Conservation (phyloP, 139 green algal species). For the Chlorella ohadii region DNA sequence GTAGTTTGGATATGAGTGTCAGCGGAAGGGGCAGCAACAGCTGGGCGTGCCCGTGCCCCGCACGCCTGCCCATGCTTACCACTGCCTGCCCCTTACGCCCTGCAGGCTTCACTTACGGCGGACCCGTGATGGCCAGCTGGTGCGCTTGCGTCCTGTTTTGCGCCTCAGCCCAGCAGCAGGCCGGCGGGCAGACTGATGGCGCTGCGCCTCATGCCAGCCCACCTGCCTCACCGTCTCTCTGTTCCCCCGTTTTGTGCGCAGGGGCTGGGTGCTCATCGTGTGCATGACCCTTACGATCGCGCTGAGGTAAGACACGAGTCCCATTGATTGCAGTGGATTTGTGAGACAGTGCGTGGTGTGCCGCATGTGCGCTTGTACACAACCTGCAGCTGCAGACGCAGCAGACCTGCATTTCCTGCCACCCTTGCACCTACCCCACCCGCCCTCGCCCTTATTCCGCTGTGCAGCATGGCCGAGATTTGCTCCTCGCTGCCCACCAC, state of each 20-base stretch:
- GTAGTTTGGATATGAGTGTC: no score
- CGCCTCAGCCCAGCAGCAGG: no score
- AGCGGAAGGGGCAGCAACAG: not conserved
- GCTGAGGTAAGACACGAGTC: conserved; percentile 14
- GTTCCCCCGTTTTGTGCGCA: no score
- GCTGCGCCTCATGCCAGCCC: no score
- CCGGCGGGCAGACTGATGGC: no score
- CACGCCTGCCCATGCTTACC: no score
- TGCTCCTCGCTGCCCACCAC: conserved; percentile 50
- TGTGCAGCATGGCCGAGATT: conserved; percentile 40
- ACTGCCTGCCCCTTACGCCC: not conserved
- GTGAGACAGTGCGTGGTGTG: no score
- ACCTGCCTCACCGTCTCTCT: no score
- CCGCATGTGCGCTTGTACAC: no score
- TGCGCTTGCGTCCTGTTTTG: not conserved
- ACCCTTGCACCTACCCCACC: not conserved
- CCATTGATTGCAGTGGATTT: no score
- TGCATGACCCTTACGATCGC: conserved; percentile 46
- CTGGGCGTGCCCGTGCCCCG: not conserved
- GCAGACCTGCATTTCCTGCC: no score
- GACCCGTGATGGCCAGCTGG: conserved; percentile 36
- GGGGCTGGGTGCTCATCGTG: conserved; percentile 57
- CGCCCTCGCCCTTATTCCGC: not conserved
- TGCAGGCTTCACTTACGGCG: conserved; percentile 13
- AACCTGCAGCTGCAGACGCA: no score